Percentiles rank a stretch among this genome's conserved stretches.
Conservation (phyloP, 805 yeast species). For the Vanderwaltozyma tropicalis region DNA sequence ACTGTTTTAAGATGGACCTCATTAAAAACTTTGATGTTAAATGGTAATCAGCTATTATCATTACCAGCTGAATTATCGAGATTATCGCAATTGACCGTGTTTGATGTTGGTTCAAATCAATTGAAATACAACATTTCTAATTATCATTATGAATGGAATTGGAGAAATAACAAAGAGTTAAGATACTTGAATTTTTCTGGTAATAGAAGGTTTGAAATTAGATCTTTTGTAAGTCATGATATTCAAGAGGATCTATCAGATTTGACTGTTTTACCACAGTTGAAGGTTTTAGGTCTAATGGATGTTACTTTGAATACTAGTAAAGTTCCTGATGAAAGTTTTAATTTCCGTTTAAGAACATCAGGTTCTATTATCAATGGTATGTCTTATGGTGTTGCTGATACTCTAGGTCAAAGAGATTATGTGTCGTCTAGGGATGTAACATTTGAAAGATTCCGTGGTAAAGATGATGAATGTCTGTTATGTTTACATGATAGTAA, state of each 20-base stretch:
- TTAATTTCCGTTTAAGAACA: constrained; percentile 77
- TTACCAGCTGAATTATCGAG: constrained; percentile 82
- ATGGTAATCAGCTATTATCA: constrained; percentile 76
- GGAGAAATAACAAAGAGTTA: constrained; percentile 75
- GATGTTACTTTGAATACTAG: constrained; percentile 90
- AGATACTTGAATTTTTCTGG: constrained; percentile 84
- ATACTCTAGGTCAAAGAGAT: constrained; percentile 60
- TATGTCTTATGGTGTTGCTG: constrained; percentile 86
- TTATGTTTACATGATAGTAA: constrained; percentile 83
- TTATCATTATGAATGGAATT: constrained; percentile 96
- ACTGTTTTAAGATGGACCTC: constrained; percentile 54
- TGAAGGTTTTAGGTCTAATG: constrained; percentile 75
- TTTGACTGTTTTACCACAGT: constrained; percentile 60
- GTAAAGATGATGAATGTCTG: constrained; percentile 70
- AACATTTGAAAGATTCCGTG: constrained; percentile 78
- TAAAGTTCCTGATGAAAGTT: constrained; percentile 78
- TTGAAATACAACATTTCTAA: constrained; percentile 87
- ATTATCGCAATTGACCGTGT: constrained; percentile 47
- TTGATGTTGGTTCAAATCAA: constrained; percentile 87
- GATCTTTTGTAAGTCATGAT: constrained; percentile 41
- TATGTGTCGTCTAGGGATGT: constrained; percentile 70
- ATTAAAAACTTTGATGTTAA: constrained; percentile 55
- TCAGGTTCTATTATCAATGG: constrained; percentile 70
- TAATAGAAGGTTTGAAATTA: constrained; percentile 82
- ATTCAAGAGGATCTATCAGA: constrained; percentile 42